Conservation (phyloP, 495 filamentous ascomycete genomes). For the Staphylotrichum longicolle region DNA sequence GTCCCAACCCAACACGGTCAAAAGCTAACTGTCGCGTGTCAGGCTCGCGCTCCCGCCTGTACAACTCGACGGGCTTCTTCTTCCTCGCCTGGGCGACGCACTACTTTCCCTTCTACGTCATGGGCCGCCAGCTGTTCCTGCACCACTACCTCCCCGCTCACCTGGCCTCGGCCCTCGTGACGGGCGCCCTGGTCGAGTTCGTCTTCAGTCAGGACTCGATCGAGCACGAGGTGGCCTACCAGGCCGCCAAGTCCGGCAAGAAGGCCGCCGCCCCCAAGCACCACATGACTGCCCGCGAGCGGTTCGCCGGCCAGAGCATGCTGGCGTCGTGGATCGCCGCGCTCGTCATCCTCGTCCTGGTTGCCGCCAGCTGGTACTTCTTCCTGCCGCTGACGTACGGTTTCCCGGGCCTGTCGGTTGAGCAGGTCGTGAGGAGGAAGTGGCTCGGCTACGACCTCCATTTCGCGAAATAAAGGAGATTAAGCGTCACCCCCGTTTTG, state of each 20-base stretch:
- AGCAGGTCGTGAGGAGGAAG: slow-evolving; percentile 79
- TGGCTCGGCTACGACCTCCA: slow-evolving; percentile 97
- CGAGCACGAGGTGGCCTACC: slow-evolving; percentile 43
- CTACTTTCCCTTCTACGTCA: slow-evolving; percentile 96
- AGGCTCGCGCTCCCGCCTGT: slow-evolving; percentile 89
- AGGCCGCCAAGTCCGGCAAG: slow-evolving; percentile 53
- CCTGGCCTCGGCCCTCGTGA: slow-evolving; percentile 85
- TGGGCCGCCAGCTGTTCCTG: slow-evolving; percentile 96
- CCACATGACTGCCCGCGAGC: slow-evolving; percentile 71
- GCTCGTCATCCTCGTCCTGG: slow-evolving; percentile 62
- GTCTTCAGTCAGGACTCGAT: slow-evolving; percentile 86
- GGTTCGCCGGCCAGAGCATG: slow-evolving; percentile 76
- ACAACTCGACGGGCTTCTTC: slow-evolving; percentile 98
- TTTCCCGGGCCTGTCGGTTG: slow-evolving; percentile 81
- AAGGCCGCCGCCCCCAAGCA: slow-evolving; percentile 44
- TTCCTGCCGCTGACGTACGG: slow-evolving; percentile 95
- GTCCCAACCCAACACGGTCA: not conserved
- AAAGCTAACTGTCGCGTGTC: slow-evolving; percentile 25
- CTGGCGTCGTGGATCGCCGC: slow-evolving; percentile 75
- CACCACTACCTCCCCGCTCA: slow-evolving; percentile 98
- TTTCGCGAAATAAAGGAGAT: slow-evolving; percentile 78
- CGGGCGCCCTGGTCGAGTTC: slow-evolving; percentile 95
- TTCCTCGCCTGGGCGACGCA: slow-evolving; percentile 97
- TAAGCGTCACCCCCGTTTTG: not conserved
- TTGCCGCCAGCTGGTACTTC: slow-evolving; percentile 82